These are phyloP conservation scores for Melanogaster broomeanus DNA, from an alignment of 768 basidiomycete genomes.

Conservation along the genomic window DNA sequence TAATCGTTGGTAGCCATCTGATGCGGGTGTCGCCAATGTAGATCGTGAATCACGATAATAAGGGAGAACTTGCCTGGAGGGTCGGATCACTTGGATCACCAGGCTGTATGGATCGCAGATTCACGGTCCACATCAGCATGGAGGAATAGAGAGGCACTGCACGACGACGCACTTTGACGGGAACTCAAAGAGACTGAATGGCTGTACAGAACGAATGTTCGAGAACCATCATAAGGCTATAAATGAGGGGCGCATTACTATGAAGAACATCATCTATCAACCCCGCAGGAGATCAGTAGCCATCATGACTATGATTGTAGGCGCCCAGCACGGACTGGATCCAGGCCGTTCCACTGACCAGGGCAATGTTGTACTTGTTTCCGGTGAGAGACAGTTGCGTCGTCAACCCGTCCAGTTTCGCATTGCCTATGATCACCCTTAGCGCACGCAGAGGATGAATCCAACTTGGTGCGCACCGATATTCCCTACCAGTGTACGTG, in stretches of 20 bases:
- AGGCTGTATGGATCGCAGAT: background rate
- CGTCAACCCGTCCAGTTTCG: constrained; percentile 58
- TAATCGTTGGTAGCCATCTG: constrained; percentile 65
- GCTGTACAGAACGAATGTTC: constrained; percentile 30
- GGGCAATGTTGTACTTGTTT: constrained; percentile 62
- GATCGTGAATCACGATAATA: background rate
- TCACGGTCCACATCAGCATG: background rate
- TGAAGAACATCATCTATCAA: constrained; percentile 62
- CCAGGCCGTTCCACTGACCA: constrained; percentile 46
- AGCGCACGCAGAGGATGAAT: background rate
- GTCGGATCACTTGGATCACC: constrained; percentile 59
- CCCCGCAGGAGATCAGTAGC: too few species aligned
- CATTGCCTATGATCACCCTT: constrained; percentile 44
- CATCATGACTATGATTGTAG: too few species aligned
- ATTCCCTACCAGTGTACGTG: background rate
- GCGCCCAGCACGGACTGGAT: too few species aligned
- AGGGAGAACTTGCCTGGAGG: constrained; percentile 48
- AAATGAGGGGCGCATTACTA: constrained; percentile 42
- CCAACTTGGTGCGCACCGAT: background rate
- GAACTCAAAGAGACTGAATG: constrained; percentile 53
- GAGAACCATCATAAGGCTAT: background rate
- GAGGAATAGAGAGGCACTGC: background rate
- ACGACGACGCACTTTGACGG: constrained; percentile 56
- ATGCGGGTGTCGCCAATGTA: background rate
- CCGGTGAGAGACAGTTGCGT: constrained; percentile 54